Base-by-base conservation (phyloP, 2,329 filamentous ascomycete genomes). In the Stachybotrys echinatus region DNA sequence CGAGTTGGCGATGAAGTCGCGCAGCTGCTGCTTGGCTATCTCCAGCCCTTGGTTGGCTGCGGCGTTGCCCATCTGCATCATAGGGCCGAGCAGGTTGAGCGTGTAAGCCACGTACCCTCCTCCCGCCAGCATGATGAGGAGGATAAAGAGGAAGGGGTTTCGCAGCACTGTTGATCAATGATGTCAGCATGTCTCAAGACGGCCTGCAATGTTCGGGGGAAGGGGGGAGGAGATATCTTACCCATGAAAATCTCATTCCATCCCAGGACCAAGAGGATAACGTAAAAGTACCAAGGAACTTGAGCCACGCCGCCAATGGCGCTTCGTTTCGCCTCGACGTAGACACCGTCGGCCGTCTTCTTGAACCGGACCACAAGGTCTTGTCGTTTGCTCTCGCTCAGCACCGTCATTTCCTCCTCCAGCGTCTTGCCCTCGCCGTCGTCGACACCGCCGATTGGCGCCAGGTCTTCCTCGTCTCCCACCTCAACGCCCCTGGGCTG, bases 241-340 rank as follows among this genome's bases (percentile, higher is more conserved):
- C 92, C 90, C 63, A 92, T 89, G 58, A 95, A 75, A 55, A 99
- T 92, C 71, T 99, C 94, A 70, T 99, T 99, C 94, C 94, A 99
- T n/a, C 94, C 94, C 45, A 99, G 77, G 20, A 90, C 89, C 56
- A 99, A 74, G 50, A 99, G 76, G 50, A 97, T 69, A 40, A 84
- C 89, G 61, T 96, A 99, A 69, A 99, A 96, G 71, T 96, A 97
- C 54, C 95, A 73, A 6, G 94, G 94, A 46, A 99, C 85, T 69
- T 96, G 92, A 5, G 92, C 89, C 60, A 99, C 89, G 50, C 92
- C 92, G 49, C 94, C 94, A 65, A 99, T 95, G 40, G 94, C 94
- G 65, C 92, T 92, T 51, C 94, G 84, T 79, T 99, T 99, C 46
- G 94, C 94, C 73, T 99, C 94, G 40, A 99, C 92, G 61, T 96